Percentiles rank a stretch among this genome's conserved stretches.
Evolutionary conservation across 768 basidiomycete genomes (phyloP).

Genomic region (Guyanaporus albipodus): DNA sequence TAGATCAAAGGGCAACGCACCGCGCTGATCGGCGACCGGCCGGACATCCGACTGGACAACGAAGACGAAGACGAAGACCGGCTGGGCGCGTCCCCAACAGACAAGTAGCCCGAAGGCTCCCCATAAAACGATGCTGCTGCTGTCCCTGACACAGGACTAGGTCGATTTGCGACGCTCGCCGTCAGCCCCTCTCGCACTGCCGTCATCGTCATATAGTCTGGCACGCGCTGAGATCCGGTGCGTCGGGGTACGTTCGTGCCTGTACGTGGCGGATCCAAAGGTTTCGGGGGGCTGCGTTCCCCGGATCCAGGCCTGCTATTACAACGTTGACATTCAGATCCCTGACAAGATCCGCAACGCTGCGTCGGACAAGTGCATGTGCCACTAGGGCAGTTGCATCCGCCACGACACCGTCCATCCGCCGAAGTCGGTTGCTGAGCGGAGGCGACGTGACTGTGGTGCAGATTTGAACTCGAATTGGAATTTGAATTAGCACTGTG

Average conservation of each 20-base stretch:
- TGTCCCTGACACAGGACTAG: conserved; percentile 9
- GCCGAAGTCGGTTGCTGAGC: conserved; percentile 17
- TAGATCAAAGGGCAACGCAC: conserved; percentile 12
- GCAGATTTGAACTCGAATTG: conserved; percentile 1
- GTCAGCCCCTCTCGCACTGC: conserved; percentile 27
- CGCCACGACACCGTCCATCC: conserved; percentile 31
- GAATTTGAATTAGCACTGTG: conserved; percentile 7
- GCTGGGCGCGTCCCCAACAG: conserved; percentile 24
- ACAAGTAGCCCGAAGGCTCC: conserved; percentile 22
- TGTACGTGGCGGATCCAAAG: conserved; percentile 11
- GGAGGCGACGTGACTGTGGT: conserved; percentile 4
- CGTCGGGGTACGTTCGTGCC: conserved; percentile 10
- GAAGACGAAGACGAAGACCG: conserved; percentile 33
- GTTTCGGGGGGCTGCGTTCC: conserved; percentile 28
- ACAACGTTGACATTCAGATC: conserved; percentile 27
- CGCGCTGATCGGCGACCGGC: conserved; percentile 27
- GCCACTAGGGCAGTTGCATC: conserved; percentile 32
- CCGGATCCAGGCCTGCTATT: conserved; percentile 26
- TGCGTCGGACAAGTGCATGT: conserved; percentile 33
- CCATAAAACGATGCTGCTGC: conserved; percentile 16
- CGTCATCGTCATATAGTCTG: conserved; percentile 34
- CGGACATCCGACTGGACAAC: conserved; percentile 31
- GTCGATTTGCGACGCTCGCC: conserved; percentile 19
- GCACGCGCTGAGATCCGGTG: conserved; percentile 23
- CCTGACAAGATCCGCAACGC: conserved; percentile 30